Evolutionary conservation across 495 filamentous ascomycete species (phyloP), one percentile per base, ranked within the genome.

Genomic region (Penicillium cosmopolitanum): DNA sequence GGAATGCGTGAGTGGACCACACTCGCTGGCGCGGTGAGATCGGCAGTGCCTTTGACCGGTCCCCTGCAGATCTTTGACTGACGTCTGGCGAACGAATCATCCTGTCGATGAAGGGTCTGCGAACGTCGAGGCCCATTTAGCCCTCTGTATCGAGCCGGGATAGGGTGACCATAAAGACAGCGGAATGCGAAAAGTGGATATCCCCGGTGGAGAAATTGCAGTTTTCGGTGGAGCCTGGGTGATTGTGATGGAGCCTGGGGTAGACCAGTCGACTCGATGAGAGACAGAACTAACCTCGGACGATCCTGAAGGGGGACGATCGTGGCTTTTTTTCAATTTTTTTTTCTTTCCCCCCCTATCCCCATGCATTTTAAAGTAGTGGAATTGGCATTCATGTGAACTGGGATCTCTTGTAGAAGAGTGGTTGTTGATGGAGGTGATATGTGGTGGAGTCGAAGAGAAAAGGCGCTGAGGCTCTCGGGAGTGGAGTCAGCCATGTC

Each of bases 61-160:
- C 60, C 65, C 65, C 67, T 66, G 62, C 67, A 70, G 65, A 70
- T 70, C 67, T 56, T 47, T 55, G 35, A 47, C 62, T 70, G 65
- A 70, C 60, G 62, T 66, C 38, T 63, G 19, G 11, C 33, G 33
- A 38, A 56, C 65, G 52, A 67, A 67, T 70, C 57, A 66, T 57
- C 50, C 50, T 47, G 12, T 50, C 12, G 34, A 38, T 23, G 33
- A 8, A 38, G 28, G 43, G 56, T 25, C 25, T 60, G 36, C 28
- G 56, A 54, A 48, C 53, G 52, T 54, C 55, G 48, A 59, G 58
- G 61, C 58, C 56, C 33, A 38, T 58, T 59, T 18, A 19, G 40
- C 50, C 16, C 38, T 18, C 18, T 15, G 42, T 16, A 19, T 19
- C 35, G 48, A 25, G 9, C 38, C 23, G 35, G 28, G 57, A 61